A percentile compares a stretch with the other conserved stretches of the same genome.
phyloP scores from a whole-genome alignment of 1,284 basidiomycete species.

The Austroboletus novae-zelandiae region DNA sequence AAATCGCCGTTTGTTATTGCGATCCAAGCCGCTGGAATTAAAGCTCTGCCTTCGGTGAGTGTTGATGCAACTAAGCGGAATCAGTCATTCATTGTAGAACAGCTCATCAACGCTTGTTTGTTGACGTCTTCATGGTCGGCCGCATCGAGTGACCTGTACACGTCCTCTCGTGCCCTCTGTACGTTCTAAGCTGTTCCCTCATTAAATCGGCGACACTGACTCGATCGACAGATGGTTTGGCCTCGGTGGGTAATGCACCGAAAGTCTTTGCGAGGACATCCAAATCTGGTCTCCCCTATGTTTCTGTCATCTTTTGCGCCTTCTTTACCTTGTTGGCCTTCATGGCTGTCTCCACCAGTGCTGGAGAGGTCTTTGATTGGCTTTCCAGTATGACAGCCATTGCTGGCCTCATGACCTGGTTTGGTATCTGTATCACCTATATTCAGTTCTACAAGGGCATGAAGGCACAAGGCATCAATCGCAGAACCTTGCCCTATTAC shows the following conservation, averaged over 20 bases:
- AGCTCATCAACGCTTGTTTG: conserved; percentile 86
- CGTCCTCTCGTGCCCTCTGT: conserved; percentile 79
- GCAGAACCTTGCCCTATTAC: conserved; percentile 63
- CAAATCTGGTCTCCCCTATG: conserved; percentile 72
- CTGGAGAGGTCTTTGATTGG: conserved; percentile 75
- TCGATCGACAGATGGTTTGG: conserved; percentile 62
- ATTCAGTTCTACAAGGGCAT: conserved; percentile 76
- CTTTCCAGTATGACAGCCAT: conserved; percentile 72
- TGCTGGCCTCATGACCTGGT: conserved; percentile 77
- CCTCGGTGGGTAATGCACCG: conserved; percentile 75
- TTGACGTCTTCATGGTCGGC: conserved; percentile 87
- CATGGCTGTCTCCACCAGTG: conserved; percentile 61
- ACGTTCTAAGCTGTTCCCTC: conserved; percentile 26
- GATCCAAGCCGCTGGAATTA: conserved; percentile 60
- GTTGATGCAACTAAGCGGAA: not conserved
- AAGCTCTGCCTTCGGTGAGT: conserved; percentile 50
- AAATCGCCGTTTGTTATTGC: conserved; percentile 73
- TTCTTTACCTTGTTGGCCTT: conserved; percentile 73
- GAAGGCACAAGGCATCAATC: conserved; percentile 71
- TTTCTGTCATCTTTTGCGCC: conserved; percentile 66
- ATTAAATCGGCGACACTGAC: not conserved
- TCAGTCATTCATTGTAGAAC: conserved; percentile 25
- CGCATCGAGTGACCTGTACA: conserved; percentile 81
- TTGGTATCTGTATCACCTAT: conserved; percentile 79
- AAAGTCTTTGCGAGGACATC: conserved; percentile 67